Evolutionary conservation across 148 eudicot species (phyloP), one percentile per base, ranked within the genome.

Genomic region (Camellia granthamiana): DNA sequence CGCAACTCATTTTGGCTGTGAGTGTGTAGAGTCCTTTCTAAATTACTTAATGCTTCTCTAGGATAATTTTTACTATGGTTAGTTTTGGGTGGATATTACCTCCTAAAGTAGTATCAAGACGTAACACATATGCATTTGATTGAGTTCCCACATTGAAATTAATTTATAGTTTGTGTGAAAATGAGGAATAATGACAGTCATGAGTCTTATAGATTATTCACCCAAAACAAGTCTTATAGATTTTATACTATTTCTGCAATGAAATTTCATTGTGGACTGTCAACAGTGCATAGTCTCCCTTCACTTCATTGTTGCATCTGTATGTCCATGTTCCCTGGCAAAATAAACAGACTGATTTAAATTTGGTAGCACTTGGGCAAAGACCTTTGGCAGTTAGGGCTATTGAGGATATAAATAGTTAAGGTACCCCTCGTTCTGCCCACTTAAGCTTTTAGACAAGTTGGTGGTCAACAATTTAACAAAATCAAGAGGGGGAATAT

Each of bases 1-100:
- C 99, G 47, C 99, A 96, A 87, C 99, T 96, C 84, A 96, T 96
- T 82, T 81, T 96, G 77, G 99, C 99, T 72, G 99, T 96, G 72
- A 92, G 89, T 86, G 13, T 74, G 75, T 49, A 58, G 46, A n/a
- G 64, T 77, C 66, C 60, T 52, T 11, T 43, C 55, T 43, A 72
- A 64, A 55, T 42, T 72, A 74, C 30, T 23, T 23, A 23, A 23
- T 23, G 30, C 30, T 23, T 23, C 30, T 23, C 30, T 23, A 23
- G 30, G 30, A 23, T 23, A 23, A 23, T 23, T 23, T 23, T 23
- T 23, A 23, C 30, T 23, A 23, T 23, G 30, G 30, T 23, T 23
- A 23, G 30, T 23, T 23, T 23, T 23, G 30, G 30, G 30, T 23
- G 30, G 30, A 23, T 23, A 23, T 23, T 23, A 23, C 30, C 30